A percentile compares a stretch with the other conserved stretches of the same genome.
Conservation (phyloP, 331 rosid species). For the Ulmus americana region DNA sequence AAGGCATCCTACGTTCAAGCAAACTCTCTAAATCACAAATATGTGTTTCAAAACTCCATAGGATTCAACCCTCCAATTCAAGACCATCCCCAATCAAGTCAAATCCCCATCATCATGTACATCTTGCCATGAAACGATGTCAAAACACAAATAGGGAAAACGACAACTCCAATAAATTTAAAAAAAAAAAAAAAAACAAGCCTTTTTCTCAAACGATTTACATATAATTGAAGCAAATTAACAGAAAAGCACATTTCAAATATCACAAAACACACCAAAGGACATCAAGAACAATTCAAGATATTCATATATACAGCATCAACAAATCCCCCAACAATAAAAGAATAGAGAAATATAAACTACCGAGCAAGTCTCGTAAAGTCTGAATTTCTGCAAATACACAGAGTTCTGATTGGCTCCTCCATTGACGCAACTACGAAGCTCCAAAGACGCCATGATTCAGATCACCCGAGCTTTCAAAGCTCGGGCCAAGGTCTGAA, state of each 20-base stretch:
- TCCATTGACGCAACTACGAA: conserved; percentile 23
- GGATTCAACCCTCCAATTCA: neutral
- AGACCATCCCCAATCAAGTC: neutral
- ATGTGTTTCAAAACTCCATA: neutral
- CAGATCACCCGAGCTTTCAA: conserved; percentile 50
- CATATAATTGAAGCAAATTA: neutral
- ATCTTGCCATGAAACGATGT: neutral
- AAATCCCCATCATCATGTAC: neutral
- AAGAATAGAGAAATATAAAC: conserved; percentile 12
- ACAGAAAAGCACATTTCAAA: neutral
- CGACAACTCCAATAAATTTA: too few relatives aligned
- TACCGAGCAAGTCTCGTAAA: conserved; percentile 95
- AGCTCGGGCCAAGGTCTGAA: conserved; percentile 37
- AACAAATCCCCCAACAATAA: conserved; percentile 9
- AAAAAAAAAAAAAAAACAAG: neutral
- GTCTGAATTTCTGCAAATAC: conserved; percentile 88
- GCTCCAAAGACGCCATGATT: conserved; percentile 54
- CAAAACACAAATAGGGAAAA: neutral
- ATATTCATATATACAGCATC: neutral
- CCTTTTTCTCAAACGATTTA: too few relatives aligned
- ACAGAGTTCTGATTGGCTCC: conserved; percentile 37
- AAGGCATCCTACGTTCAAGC: neutral
- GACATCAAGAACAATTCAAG: neutral
- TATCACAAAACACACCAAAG: neutral
- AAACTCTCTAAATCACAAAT: neutral